phyloP scores from a whole-genome alignment of 2,329 filamentous ascomycete genomes.

The Colletotrichum camelliae region DNA sequence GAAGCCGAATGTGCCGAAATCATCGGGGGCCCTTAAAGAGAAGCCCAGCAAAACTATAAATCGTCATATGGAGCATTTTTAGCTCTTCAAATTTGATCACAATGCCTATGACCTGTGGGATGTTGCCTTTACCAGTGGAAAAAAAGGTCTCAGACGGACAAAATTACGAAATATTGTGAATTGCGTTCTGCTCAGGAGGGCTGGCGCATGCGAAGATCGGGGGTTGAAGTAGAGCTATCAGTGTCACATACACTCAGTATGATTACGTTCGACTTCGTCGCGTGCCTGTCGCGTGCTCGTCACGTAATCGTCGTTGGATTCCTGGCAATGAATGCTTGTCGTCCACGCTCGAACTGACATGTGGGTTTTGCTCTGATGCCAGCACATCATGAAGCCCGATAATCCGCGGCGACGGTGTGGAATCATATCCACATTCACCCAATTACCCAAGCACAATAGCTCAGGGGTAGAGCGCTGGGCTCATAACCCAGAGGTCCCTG shows the following conservation, averaged over 20 bases:
- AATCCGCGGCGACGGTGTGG: not conserved
- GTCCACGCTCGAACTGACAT: not conserved
- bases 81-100: not conserved
- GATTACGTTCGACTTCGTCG: too few relatives aligned
- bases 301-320: not conserved
- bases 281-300: too few relatives aligned
- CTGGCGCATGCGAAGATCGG: too few relatives aligned
- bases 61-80: not conserved
- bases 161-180: too few relatives aligned
- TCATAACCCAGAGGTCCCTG: slow-evolving; percentile 4
- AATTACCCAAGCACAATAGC: not conserved
- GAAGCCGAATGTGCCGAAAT: not conserved
- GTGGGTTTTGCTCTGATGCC: not conserved
- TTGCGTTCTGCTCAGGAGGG: too few relatives aligned
- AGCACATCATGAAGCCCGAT: not conserved
- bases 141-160: not conserved
- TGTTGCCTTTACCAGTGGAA: not conserved
- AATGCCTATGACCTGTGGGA: not conserved
- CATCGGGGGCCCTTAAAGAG: not conserved
- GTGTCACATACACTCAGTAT: too few relatives aligned
- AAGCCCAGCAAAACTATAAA: not conserved
- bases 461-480: slow-evolving; percentile 5
- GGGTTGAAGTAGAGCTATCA: too few relatives aligned
- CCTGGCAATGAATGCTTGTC: not conserved
- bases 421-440: not conserved